Evolutionary conservation across 192 early-diverging fungal species (phyloP).

Genomic region (Backusella morwellensis): DNA sequence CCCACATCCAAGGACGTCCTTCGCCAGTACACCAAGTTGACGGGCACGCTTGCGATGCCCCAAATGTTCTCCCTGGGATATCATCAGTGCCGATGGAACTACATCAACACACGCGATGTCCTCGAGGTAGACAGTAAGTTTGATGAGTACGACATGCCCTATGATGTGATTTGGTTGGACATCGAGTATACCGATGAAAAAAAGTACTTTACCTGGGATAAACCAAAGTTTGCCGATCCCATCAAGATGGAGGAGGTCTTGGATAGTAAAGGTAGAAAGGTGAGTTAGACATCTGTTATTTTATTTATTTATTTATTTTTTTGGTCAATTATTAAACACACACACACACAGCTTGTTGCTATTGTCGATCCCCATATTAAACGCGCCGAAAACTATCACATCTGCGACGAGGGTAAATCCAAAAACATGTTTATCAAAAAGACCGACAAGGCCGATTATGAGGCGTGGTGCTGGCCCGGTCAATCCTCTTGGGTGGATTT

Average conservation of each 20-base stretch:
- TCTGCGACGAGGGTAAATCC: slow-evolving; percentile 78
- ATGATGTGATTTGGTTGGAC: slow-evolving; percentile 99
- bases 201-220: slow-evolving; percentile 98
- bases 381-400: slow-evolving; percentile 66
- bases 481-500: slow-evolving; percentile 93
- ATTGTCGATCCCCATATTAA: slow-evolving; percentile 99
- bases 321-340: no score
- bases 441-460: slow-evolving; percentile 69
- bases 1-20: slow-evolving; percentile 66
- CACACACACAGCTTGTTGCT: slow-evolving; percentile 65
- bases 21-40: slow-evolving; percentile 70
- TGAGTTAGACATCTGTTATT: slow-evolving; percentile 18
- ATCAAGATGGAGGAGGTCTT: slow-evolving; percentile 79
- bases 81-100: slow-evolving; percentile 99
- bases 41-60: slow-evolving; percentile 82
- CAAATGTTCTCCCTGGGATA: slow-evolving; percentile 89
- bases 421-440: slow-evolving; percentile 78
- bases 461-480: slow-evolving; percentile 99
- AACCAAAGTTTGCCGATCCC: slow-evolving; percentile 86
- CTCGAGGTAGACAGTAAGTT: slow-evolving; percentile 80
- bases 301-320: not conserved
- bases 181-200: slow-evolving; percentile 99
- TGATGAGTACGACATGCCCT: slow-evolving; percentile 90
- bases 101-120: slow-evolving; percentile 89
- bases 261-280: slow-evolving; percentile 72